Base-by-base conservation (phyloP, 805 yeast species). In the Starmera amethionina region DNA sequence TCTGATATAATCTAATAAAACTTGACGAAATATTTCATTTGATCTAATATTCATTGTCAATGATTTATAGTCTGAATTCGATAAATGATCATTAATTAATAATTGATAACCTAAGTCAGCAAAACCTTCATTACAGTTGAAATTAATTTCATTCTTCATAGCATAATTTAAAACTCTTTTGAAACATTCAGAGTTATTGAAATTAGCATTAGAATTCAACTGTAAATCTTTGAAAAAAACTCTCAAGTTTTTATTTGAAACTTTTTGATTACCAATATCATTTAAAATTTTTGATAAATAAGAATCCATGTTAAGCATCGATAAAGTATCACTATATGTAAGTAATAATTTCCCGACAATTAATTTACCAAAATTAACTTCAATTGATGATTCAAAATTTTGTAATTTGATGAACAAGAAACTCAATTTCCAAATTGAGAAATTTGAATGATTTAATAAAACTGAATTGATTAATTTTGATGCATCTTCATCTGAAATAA, bases 11-110 rank as follows among this genome's bases (percentile, higher is more conserved):
- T 45, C 52, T 22, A 55, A 39, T 27, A 54, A 31, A 11, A 53
- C 54, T 30, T 48, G 50, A 41, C 59, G 46, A 40, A 56, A 50
- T 8, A 59, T 34, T 41, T 58, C 62, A 42, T 55, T 58, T 10
- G 60, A 52, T 45, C 59, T 53, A 5, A 59, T 39, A 32, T 55
- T 48, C 15, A 48, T 45, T 5, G 54, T 34, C 3, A 54, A 30
- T 2, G 43, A 27, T 35, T 55, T 51, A 36, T 58, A 49, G 35
- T 55, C 60, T 30, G 38, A 30, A 16, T 35, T 38, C 5, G 51
- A 49, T 10, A 46, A 40, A 7, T 45, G 49, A 42, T 59, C 63
- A 16, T 42, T 47, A 28, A 52, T 31, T 12, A 56, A 47, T 35
- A 50, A 38, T 12, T 34, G 33, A 36, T 48, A 58, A 6, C 58